Conservation (phyloP, 169 alveolate genomes). For the Eimeria praecox region DNA sequence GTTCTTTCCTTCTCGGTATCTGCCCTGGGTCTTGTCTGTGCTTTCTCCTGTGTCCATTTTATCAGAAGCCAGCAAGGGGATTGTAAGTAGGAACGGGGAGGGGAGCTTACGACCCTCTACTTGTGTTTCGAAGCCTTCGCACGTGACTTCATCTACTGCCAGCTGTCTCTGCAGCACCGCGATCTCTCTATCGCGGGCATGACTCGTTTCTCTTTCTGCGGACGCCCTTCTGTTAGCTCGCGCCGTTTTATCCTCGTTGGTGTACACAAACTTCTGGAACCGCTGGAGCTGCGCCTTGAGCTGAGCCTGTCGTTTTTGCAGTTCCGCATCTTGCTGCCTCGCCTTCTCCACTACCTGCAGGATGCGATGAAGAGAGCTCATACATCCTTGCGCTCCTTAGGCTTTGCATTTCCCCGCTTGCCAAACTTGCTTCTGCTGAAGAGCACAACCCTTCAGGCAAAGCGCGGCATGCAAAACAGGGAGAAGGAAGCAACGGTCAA, state of each 20-base stretch:
- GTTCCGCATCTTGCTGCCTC: slow-evolving; percentile 47
- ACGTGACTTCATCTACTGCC: slow-evolving; percentile 31
- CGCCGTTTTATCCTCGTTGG: slow-evolving; percentile 44
- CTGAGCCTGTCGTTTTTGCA: slow-evolving; percentile 62
- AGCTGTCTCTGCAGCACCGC: slow-evolving; percentile 45
- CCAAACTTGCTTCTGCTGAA: neutral
- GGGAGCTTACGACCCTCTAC: slow-evolving; percentile 10
- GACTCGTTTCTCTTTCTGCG: slow-evolving; percentile 13
- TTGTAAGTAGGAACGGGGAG: neutral
- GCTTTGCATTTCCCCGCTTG: neutral
- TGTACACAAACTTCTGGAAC: slow-evolving; percentile 50
- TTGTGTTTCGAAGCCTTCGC: slow-evolving; percentile 13
- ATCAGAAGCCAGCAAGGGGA: neutral
- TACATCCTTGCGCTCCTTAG: neutral
- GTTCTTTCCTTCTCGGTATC: neutral
- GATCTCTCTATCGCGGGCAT: neutral
- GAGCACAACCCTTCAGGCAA: no score
- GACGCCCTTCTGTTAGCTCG: slow-evolving; percentile 52
- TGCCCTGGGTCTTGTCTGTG: neutral
- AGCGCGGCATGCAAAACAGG: neutral
- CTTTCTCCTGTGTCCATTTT: neutral
- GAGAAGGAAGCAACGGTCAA: neutral
- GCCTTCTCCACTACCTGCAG: slow-evolving; percentile 35
- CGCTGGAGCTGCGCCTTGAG: slow-evolving; percentile 54
- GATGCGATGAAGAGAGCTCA: neutral